These are phyloP conservation scores for Neocallimastix lanati DNA, from an alignment of 192 early-diverging fungal genomes.

Conservation along the genomic window DNA sequence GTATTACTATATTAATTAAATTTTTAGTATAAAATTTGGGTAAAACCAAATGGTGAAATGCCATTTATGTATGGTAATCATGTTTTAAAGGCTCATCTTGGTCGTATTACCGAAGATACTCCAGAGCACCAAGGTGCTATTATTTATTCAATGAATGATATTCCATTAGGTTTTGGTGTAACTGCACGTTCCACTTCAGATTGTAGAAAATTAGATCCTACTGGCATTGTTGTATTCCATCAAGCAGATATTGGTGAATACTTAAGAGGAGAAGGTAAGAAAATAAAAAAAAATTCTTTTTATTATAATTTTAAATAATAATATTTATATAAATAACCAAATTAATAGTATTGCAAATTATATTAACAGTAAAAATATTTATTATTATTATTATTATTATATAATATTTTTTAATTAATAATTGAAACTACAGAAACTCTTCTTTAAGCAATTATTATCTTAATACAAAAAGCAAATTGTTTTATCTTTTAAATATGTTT, in stretches of 20 bases:
- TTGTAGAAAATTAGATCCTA: slow-evolving; percentile 81
- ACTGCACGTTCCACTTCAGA: slow-evolving; percentile 86
- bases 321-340: too few relatives aligned
- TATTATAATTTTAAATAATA: too few relatives aligned
- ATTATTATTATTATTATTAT: too few relatives aligned
- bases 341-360: too few relatives aligned
- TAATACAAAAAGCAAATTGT: too few relatives aligned
- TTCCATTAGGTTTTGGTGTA: slow-evolving; percentile 91
- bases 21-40: slow-evolving; percentile 88
- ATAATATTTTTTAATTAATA: too few relatives aligned
- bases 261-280: slow-evolving; percentile 7
- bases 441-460: too few relatives aligned
- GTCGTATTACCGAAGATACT: slow-evolving; percentile 92
- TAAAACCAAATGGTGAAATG: slow-evolving; percentile 98
- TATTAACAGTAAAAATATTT: too few relatives aligned
- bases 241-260: slow-evolving; percentile 98
- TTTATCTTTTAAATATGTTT: too few relatives aligned
- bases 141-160: slow-evolving; percentile 81
- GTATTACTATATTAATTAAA: not conserved
- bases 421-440: too few relatives aligned
- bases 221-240: slow-evolving; percentile 83
- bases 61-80: slow-evolving; percentile 97
- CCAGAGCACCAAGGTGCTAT: slow-evolving; percentile 96
- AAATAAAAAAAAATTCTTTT: too few relatives aligned
- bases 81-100: slow-evolving; percentile 89